Base-by-base conservation (phyloP, 345 rosid genomes). In the Arabis alpina region DNA sequence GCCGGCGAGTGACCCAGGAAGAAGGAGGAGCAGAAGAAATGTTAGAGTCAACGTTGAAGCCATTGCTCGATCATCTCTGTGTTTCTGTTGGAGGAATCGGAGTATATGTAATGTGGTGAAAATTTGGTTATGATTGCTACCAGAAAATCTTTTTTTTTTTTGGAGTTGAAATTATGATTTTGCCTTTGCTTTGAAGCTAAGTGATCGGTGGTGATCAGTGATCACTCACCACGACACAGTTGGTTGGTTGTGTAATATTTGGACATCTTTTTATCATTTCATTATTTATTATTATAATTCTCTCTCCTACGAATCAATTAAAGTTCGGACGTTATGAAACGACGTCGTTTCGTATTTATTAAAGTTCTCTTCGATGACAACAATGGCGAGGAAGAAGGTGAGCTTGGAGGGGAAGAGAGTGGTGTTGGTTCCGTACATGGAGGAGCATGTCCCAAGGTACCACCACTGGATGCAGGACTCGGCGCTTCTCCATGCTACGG, bases 391-490 rank as follows among this genome's bases (percentile, higher is more conserved):
- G 85, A 81, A 72, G 85, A 81, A 72, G 10, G 87, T 81, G 84
- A 87, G 93, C 69, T 74, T 87, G 77, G 96, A 84, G 65, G 97
- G 96, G 57, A 78, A 86, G 79, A 87, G 81, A 82, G 93, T 81
- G 66, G 76, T 88, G 8, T 75, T 93, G 71, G 93, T 89, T 54
- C 90, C 97, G 14, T 87, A 93, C 86, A 83, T 85, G 93, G 80
- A 71, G 63, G 86, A 82, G 2, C 99, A 94, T 76, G 92, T 91
- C 34, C 88, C 91, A 2, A 88, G 66, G 80, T 91, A 89, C 81
- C 99, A 91, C 60, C 48, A 80, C 0, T 91, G 98, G 97, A 94
- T 94, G 96, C 95, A 89, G 73, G 96, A 94, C 65, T 85, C 91
- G 4, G 65, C 72, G 50, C 92, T 91, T 16, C 99, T 94, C 19